A percentile compares a stretch with the other conserved stretches of the same genome.
phyloP scores from a whole-genome alignment of 2,329 filamentous ascomycete genomes.

The Fusarium neocosmosporiellum region DNA sequence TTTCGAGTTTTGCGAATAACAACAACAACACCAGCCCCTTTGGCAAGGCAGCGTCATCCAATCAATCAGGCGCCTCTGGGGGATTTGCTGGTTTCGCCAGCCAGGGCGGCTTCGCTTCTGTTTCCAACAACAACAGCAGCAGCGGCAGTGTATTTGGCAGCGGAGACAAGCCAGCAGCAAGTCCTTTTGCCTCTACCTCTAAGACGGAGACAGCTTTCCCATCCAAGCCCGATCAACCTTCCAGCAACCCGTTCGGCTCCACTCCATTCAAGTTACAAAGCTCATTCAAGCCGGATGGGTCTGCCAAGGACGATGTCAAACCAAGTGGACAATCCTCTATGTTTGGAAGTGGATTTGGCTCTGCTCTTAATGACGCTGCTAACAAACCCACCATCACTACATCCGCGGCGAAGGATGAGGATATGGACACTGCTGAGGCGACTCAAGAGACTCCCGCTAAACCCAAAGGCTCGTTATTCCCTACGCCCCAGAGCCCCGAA shows the following conservation, averaged over 20 bases:
- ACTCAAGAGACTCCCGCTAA: conserved; percentile 52
- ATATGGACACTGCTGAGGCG: conserved; percentile 59
- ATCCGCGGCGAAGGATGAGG: conserved; percentile 59
- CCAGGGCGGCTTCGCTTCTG: conserved; percentile 65
- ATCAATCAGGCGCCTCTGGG: conserved; percentile 50
- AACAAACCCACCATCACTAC: conserved; percentile 51
- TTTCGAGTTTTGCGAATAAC: conserved; percentile 55
- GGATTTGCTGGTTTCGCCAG: conserved; percentile 67
- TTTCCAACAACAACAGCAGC: conserved; percentile 52
- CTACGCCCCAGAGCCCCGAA: conserved; percentile 43
- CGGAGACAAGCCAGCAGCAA: conserved; percentile 50
- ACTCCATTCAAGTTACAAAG: conserved; percentile 74
- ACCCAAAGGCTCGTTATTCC: conserved; percentile 47
- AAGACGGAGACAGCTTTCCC: conserved; percentile 43
- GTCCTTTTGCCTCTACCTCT: conserved; percentile 43
- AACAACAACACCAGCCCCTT: conserved; percentile 52
- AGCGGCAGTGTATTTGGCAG: conserved; percentile 53
- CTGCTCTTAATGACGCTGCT: conserved; percentile 63
- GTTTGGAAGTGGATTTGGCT: conserved; percentile 72
- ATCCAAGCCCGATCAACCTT: conserved; percentile 43
- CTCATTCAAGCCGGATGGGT: conserved; percentile 74
- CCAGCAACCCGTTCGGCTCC: conserved; percentile 57
- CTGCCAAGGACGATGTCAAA: conserved; percentile 69
- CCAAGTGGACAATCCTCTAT: conserved; percentile 58
- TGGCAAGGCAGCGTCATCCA: conserved; percentile 44